phyloP scores from a whole-genome alignment of 2,329 filamentous ascomycete species.

The Waltergamsia citrina region DNA sequence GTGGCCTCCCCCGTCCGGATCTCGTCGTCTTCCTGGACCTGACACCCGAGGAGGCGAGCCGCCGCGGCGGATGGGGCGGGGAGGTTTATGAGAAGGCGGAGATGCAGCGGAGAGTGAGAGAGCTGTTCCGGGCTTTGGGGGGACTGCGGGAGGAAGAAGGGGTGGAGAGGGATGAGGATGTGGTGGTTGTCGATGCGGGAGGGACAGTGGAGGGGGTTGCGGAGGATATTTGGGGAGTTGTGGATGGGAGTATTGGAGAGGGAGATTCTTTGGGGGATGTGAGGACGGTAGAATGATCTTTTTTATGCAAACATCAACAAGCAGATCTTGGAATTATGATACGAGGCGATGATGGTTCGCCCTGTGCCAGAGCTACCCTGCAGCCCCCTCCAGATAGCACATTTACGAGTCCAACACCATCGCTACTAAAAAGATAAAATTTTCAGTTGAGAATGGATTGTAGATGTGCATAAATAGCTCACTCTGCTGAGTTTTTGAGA shows the following conservation, averaged over 20 bases:
- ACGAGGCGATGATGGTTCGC: no score
- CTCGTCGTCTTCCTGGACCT: constrained; percentile 82
- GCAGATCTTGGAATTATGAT: no score
- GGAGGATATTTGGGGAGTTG: constrained; percentile 44
- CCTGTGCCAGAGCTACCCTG: no score
- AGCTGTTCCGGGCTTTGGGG: constrained; percentile 56
- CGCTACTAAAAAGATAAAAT: no score
- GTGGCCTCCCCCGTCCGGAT: constrained; percentile 81
- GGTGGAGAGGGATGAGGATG: constrained; percentile 18
- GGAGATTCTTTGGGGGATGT: constrained; percentile 39
- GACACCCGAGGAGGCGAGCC: constrained; percentile 59
- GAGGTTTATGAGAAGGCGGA: constrained; percentile 82
- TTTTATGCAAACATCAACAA: no score
- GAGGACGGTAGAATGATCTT: constrained; percentile 30
- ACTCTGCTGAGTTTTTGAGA: no score
- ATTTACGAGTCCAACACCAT: no score
- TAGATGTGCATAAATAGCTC: no score
- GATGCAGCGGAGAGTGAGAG: constrained; percentile 72
- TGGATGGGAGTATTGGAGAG: constrained; percentile 32
- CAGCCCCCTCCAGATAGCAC: no score
- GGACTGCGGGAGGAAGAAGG: constrained; percentile 14
- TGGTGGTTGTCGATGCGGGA: constrained; percentile 45
- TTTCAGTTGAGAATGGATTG: no score
- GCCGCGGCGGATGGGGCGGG: constrained; percentile 75
- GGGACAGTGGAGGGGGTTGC: constrained; percentile 45